These are phyloP conservation scores for Bisporella sp. DNA, from an alignment of 2,329 filamentous ascomycete genomes.

Conservation along the genomic window DNA sequence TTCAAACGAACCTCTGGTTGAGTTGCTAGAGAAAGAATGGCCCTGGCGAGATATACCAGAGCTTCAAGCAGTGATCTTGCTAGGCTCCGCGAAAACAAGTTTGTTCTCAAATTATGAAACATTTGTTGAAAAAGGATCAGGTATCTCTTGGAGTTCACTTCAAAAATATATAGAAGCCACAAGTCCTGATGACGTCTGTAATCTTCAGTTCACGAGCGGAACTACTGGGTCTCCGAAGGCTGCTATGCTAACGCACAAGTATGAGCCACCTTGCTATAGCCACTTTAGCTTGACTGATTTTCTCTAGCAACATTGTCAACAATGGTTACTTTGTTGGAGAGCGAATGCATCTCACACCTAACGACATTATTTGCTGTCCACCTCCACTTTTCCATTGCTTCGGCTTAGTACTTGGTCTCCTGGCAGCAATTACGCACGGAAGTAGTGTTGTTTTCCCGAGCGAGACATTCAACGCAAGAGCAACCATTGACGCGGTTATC, in stretches of 20 bases:
- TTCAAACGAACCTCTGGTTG: slow-evolving; percentile 54
- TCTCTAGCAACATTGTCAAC: not conserved
- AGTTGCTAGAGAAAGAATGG: slow-evolving; percentile 14
- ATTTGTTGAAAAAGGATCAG: too few relatives aligned
- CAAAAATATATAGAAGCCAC: slow-evolving; percentile 27
- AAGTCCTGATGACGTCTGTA: slow-evolving; percentile 60
- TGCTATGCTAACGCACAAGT: slow-evolving; percentile 57
- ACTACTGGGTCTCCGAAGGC: slow-evolving; percentile 69
- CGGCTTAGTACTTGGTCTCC: slow-evolving; percentile 66
- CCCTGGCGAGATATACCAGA: slow-evolving; percentile 34
- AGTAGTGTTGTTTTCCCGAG: slow-evolving; percentile 70
- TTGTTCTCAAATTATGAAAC: too few relatives aligned
- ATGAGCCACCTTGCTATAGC: not conserved
- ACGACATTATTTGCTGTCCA: slow-evolving; percentile 68
- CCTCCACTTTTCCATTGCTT: slow-evolving; percentile 84
- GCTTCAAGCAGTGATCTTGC: slow-evolving; percentile 48
- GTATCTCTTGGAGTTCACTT: slow-evolving; percentile 34
- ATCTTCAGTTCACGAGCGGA: slow-evolving; percentile 68
- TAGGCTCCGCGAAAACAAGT: slow-evolving; percentile 29
- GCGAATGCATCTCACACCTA: not conserved
- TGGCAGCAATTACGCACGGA: slow-evolving; percentile 53
- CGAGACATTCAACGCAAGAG: slow-evolving; percentile 63
- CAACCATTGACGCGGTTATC: slow-evolving; percentile 57
- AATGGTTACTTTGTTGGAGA: not conserved
- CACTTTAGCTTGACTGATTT: too few relatives aligned